Base-by-base conservation (phyloP, 1,139 yeast species). In the Scheffersomyces segobiensis region DNA sequence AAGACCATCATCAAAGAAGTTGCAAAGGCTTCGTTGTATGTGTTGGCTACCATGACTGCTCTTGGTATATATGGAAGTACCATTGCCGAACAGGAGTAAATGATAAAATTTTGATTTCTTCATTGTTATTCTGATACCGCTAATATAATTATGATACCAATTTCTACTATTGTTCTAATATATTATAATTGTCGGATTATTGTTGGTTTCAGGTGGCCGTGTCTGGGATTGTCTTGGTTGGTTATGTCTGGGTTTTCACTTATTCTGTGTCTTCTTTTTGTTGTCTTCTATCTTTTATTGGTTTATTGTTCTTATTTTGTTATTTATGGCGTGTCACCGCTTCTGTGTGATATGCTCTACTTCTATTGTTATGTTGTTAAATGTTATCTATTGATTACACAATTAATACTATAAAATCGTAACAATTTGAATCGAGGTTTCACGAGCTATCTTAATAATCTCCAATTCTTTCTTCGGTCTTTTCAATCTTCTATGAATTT, bases 21-120 rank as follows among this genome's bases (percentile, higher is more conserved):
- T 6, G 73, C 71, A 1, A 78, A 77, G 59, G 82, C 78, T 4
- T 60, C 73, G 7, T 56, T 76, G 20, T 79, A 79, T 59, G 75
- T 69, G 8, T 59, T 67, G 19, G 75, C 75, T 2, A 78, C 83
- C 1, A 64, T 80, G 50, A 61, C 75, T 18, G 82, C 80, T 1
- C 72, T 80, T 60, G 82, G 80, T 7, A 63, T 71, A 17, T 80
- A 79, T 64, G 82, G 83, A 5, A 62, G 65, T 24, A 60, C 62
- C 55, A 57, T 57, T 22, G 63, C 56, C 26, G 61, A 21, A 20
- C 50, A 24, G 5, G 50, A 48, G 50, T 48, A 48, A 20, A 5
- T 20, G 4, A 10, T 10, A 12, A 20, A 19, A 10, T 48, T 22
- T 17, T n/a, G n/a, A 12, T 52, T 21, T n/a, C 26, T 17, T 17